These are phyloP conservation scores for Kuraishia piskuri DNA, from an alignment of 805 yeast species.

Conservation along the genomic window DNA sequence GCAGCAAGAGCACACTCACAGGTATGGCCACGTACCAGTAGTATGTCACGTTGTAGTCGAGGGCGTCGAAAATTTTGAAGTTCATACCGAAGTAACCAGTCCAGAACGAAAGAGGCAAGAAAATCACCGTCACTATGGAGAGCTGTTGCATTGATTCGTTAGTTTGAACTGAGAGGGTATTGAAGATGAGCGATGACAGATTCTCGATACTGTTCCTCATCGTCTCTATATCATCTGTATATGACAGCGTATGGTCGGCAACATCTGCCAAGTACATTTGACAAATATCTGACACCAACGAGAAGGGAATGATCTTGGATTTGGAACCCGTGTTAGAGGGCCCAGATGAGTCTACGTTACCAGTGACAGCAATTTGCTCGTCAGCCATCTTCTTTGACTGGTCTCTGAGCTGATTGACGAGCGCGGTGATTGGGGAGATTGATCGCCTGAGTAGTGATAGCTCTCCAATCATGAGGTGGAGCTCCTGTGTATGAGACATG, in stretches of 20 bases:
- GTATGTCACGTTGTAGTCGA: constrained; percentile 28
- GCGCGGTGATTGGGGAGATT: constrained; percentile 36
- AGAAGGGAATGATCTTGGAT: constrained; percentile 3
- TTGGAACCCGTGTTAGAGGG: not conserved
- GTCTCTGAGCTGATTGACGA: constrained; percentile 37
- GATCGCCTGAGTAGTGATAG: constrained; percentile 36
- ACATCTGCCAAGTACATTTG: constrained; percentile 46
- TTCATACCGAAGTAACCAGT: constrained; percentile 59
- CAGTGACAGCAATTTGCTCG: not conserved
- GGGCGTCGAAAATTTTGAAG: constrained; percentile 31
- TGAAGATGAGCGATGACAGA: constrained; percentile 43
- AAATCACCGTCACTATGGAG: constrained; percentile 48
- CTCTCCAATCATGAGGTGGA: constrained; percentile 48
- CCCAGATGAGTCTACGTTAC: not conserved
- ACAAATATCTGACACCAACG: constrained; percentile 31
- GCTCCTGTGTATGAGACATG: constrained; percentile 39
- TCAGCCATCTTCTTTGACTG: constrained; percentile 15
- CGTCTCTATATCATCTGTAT: constrained; percentile 42
- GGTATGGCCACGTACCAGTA: constrained; percentile 41
- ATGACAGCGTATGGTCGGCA: constrained; percentile 43
- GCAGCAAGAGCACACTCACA: constrained; percentile 26
- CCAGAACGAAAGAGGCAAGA: constrained; percentile 50
- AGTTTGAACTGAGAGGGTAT: constrained; percentile 47
- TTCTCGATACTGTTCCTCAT: constrained; percentile 45
- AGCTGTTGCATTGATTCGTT: constrained; percentile 46